A percentile compares a stretch with the other conserved stretches of the same genome.
These are phyloP conservation scores for Colletotrichum tropicicola DNA, from an alignment of 2,329 filamentous ascomycete genomes.

Conservation along the genomic window DNA sequence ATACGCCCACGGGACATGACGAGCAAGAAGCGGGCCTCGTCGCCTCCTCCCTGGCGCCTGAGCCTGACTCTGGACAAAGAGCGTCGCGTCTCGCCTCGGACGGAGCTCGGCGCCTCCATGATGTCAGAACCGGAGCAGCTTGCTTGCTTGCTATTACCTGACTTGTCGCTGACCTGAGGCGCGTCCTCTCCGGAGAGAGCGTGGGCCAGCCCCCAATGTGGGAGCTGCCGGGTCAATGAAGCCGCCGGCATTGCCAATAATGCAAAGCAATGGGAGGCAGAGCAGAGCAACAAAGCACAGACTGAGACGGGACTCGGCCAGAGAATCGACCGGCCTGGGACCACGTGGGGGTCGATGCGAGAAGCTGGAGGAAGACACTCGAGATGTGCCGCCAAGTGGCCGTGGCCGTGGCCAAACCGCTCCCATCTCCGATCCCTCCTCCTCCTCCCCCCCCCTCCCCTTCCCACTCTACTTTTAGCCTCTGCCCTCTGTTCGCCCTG, in stretches of 20 bases:
- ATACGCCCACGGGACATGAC: neutral
- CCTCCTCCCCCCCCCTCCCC: neutral
- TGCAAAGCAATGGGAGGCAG: neutral
- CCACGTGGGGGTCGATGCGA: constrained; percentile 23
- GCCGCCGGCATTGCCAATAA: neutral
- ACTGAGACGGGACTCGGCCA: neutral
- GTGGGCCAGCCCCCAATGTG: neutral
- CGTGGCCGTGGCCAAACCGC: neutral
- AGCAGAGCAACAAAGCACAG: neutral
- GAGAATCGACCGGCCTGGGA: constrained; percentile 5
- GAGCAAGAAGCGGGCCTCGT: constrained; percentile 9
- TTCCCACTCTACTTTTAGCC: constrained; percentile 25
- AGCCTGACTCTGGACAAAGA: neutral
- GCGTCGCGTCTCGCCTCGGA: neutral
- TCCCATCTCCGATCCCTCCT: constrained; percentile 3
- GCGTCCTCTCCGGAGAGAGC: neutral
- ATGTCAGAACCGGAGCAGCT: constrained; percentile 23
- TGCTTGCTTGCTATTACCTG: neutral
- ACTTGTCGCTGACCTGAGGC: too few species aligned
- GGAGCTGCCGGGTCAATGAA: neutral
- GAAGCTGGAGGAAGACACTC: neutral
- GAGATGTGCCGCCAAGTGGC: too few species aligned
- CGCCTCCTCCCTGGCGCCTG: neutral
- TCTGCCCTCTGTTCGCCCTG: neutral
- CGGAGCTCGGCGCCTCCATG: constrained; percentile 25